Percentiles rank a stretch among this genome's conserved stretches.
These are phyloP conservation scores for Orobanche coerulescens DNA, from an alignment of 257 asterid species.

Conservation along the genomic window DNA sequence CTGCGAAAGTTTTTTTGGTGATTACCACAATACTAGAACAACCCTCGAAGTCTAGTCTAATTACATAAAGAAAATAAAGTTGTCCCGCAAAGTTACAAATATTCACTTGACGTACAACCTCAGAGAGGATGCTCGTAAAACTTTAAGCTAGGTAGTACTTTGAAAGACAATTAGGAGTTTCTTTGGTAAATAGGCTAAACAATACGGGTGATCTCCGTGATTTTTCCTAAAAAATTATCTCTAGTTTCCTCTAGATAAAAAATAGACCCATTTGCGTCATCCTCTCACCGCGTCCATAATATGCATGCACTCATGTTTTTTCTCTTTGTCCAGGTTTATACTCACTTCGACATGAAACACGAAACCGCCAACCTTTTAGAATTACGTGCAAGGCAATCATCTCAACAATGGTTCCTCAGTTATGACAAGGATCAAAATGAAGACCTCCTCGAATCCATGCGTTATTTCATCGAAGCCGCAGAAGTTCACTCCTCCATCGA, in stretches of 20 bases:
- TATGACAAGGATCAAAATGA: conserved; percentile 76
- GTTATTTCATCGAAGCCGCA: conserved; percentile 83
- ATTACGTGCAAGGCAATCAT: conserved; percentile 61
- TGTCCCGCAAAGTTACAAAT: not conserved
- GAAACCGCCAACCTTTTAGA: conserved; percentile 87
- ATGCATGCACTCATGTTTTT: conserved; percentile 5
- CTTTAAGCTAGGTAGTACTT: not conserved
- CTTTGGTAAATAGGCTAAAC: no score
- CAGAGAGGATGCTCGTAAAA: not conserved
- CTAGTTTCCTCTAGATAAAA: no score
- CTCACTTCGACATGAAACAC: conserved; percentile 94
- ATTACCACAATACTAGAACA: not conserved
- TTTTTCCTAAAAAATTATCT: no score
- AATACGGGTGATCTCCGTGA: no score
- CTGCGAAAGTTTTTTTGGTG: no score
- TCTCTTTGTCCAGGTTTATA: conserved; percentile 57
- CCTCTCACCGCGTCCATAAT: conserved; percentile 7
- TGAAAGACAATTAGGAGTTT: not conserved
- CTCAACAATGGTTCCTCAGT: conserved; percentile 61
- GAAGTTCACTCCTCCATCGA: conserved; percentile 90
- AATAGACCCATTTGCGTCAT: not conserved
- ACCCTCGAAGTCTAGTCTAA: not conserved
- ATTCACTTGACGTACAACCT: not conserved
- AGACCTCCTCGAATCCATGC: conserved; percentile 88
- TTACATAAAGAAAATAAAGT: not conserved